Percentiles rank a stretch among this genome's conserved stretches.
These are phyloP conservation scores for Coniochaeta prunicola DNA, from an alignment of 2,329 filamentous ascomycete species.

Conservation along the genomic window DNA sequence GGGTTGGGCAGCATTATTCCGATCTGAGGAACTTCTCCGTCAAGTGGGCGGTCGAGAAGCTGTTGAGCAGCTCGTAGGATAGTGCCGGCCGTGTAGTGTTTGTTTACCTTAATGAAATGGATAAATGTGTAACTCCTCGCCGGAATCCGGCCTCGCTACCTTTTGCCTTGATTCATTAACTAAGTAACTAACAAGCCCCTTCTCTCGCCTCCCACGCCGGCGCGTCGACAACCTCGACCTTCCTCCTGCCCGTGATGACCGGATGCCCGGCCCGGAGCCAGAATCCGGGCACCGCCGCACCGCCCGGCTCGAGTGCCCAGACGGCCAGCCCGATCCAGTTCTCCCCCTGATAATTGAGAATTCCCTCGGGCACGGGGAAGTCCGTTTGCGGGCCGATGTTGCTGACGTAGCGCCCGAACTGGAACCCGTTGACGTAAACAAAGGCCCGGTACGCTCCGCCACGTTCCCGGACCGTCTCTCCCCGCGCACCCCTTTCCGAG, in stretches of 20 bases:
- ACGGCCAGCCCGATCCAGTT: constrained; percentile 64
- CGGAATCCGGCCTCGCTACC: no score
- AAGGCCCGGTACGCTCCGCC: constrained; percentile 56
- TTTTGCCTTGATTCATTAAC: no score
- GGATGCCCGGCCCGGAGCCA: constrained; percentile 39
- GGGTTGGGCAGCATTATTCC: constrained; percentile 62
- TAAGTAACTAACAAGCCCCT: constrained; percentile 39
- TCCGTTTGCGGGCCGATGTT: constrained; percentile 68
- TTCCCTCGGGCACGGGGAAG: constrained; percentile 67
- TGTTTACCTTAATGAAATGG: no score
- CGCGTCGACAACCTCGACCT: constrained; percentile 36
- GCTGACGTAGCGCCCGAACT: constrained; percentile 54
- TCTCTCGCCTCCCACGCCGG: constrained; percentile 36
- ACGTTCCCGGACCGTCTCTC: no score
- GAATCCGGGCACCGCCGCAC: constrained; percentile 49
- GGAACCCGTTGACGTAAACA: constrained; percentile 69
- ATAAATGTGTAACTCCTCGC: no score
- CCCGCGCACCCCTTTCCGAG: no score
- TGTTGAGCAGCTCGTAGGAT: constrained; percentile 42
- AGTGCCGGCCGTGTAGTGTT: no score
- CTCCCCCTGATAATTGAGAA: constrained; percentile 61
- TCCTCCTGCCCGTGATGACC: constrained; percentile 40
- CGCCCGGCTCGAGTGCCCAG: constrained; percentile 55
- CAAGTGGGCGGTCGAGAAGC: constrained; percentile 61
- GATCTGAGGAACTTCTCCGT: constrained; percentile 64